Base-by-base conservation (phyloP, 805 yeast genomes). In the Myxozyma monticola region DNA sequence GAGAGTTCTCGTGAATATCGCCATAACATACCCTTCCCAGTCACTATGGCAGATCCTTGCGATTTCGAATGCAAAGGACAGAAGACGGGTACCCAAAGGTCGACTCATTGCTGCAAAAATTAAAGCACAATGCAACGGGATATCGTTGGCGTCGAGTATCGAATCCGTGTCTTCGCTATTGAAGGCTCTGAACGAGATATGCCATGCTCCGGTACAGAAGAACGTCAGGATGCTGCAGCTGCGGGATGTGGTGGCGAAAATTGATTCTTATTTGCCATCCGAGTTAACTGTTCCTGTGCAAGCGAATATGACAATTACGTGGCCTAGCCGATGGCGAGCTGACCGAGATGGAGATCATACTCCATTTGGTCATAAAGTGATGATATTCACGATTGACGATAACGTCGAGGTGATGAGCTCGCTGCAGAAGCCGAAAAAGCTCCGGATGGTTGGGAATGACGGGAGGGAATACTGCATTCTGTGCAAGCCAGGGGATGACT, bases 401-500 rank as follows among this genome's bases (percentile, higher is more conserved):
- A 80, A 72, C 8, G 95, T 87, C 8, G 78, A 76, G 42, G 77
- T 93, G 8, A 79, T 89, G 68, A 72, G 80, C 21, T 91, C 98
- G 0, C 74, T 93, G 69, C 97, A 90, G 66, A 81, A 79, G 69
- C 99, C 99, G 0, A 79, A 88, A 60, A 83, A 86, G 57, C 71
- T 93, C 7, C 79, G 79, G 12, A 71, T 91, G 2, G 67, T 79
- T 34, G 99, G 98, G 0, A 80, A 87, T 1, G 87, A 91, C 68
- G 90, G 91, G 7, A 68, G 70, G n/a, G 66, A 71, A 1, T 90
- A 90, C 64, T 77, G 84, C 17, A 75, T 93, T 14, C 75, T 93
- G 70, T 83, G 95, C 60, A 93, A 93, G 64, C 81, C 84, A 7
- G 78, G 81, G 55, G 99, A 93, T 68, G 99, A 93, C 70, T 83